These are phyloP conservation scores for Rubroboletus satanas DNA, from an alignment of 768 basidiomycete genomes.

Conservation along the genomic window DNA sequence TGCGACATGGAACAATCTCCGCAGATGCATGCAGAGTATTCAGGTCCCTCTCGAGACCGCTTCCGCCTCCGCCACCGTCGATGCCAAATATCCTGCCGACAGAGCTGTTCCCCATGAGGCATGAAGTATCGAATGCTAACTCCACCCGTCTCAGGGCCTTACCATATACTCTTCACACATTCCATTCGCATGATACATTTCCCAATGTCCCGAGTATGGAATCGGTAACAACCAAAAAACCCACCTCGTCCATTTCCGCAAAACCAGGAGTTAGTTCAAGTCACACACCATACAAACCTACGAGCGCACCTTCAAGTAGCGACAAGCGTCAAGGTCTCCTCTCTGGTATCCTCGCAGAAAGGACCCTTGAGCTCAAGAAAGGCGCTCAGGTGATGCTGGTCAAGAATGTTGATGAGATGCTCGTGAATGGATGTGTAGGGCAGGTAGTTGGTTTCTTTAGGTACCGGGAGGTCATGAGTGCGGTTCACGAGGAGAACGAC, in stretches of 20 bases:
- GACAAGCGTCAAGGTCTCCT: constrained; percentile 52
- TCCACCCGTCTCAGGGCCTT: constrained; percentile 48
- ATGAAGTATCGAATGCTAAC: constrained; percentile 69
- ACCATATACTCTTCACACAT: constrained; percentile 39
- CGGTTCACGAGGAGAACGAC: constrained; percentile 21
- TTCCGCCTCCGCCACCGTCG: constrained; percentile 20
- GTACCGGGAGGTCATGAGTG: constrained; percentile 19
- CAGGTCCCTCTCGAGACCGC: constrained; percentile 37
- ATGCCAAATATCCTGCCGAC: constrained; percentile 42
- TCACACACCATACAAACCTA: constrained; percentile 32
- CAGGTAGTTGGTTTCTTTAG: constrained; percentile 51
- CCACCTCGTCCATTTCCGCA: not conserved
- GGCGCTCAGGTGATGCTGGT: constrained; percentile 68
- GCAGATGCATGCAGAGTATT: constrained; percentile 45
- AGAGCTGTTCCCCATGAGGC: constrained; percentile 60
- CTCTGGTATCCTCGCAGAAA: constrained; percentile 58
- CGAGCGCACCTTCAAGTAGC: constrained; percentile 2
- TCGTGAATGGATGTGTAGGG: constrained; percentile 73
- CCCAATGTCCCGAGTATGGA: constrained; percentile 5
- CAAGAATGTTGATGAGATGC: constrained; percentile 56
- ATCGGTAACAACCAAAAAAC: constrained; percentile 1
- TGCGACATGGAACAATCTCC: constrained; percentile 59
- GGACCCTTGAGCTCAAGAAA: constrained; percentile 51
- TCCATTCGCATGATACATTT: constrained; percentile 49
- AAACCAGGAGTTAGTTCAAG: not conserved